These are phyloP conservation scores for Thalassiosira exigua DNA, from an alignment of 352 stramenopile species.

Conservation along the genomic window DNA sequence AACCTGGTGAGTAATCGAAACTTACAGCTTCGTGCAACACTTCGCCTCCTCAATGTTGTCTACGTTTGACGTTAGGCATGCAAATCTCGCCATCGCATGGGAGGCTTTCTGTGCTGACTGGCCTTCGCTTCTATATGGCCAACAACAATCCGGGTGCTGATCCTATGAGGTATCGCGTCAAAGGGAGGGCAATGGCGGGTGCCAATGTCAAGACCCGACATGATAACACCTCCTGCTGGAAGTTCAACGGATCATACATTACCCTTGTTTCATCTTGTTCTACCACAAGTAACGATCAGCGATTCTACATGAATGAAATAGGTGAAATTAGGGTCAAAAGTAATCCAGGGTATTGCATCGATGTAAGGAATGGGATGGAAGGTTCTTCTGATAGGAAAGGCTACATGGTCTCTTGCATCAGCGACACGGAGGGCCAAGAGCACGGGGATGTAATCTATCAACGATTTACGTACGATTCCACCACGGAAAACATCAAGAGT, in stretches of 20 bases:
- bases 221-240: conserved; percentile 11
- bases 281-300: conserved; percentile 1
- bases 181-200: conserved; percentile 16
- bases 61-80: conserved; percentile 14
- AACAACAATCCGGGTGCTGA: conserved; percentile 36
- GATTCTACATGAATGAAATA: conserved; percentile 28
- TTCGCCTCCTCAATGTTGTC: neutral
- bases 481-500: neutral
- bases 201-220: conserved; percentile 7
- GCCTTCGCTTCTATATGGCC: conserved; percentile 45
- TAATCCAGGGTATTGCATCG: conserved; percentile 26
- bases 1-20: conserved; percentile 19
- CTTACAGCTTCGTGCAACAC: neutral
- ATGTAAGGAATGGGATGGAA: conserved; percentile 14
- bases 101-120: conserved; percentile 32
- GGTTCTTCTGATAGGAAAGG: neutral
- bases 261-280: neutral
- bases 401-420: neutral
- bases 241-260: conserved; percentile 6
- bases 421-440: neutral
- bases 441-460: neutral
- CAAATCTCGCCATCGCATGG: conserved; percentile 28
- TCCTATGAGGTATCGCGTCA: conserved; percentile 34
- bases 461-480: neutral
- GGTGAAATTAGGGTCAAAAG: conserved; percentile 38